phyloP scores from a whole-genome alignment of 2,329 filamentous ascomycete species.

The Celoporthe dispersa region DNA sequence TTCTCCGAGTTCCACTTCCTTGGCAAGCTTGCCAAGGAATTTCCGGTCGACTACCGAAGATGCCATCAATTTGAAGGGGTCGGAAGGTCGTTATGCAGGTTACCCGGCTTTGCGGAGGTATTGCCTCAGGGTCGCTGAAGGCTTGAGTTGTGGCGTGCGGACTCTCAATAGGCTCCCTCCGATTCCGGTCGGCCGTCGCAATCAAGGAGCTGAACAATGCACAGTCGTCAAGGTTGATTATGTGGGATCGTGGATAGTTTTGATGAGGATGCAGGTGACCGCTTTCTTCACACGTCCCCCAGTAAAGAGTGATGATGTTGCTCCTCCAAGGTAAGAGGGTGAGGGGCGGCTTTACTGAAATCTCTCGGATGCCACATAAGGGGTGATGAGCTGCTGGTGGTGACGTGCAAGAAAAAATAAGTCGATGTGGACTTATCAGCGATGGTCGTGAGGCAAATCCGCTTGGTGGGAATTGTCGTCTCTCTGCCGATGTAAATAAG shows the following conservation, averaged over 20 bases:
- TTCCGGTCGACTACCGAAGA: slow-evolving; percentile 98
- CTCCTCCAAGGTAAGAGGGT: slow-evolving; percentile 22
- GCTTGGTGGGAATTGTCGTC: not conserved
- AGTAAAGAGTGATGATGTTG: slow-evolving; percentile 9
- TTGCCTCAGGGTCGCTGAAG: not conserved
- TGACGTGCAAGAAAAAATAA: slow-evolving; percentile 11
- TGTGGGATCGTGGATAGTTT: not conserved
- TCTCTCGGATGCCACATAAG: slow-evolving; percentile 26
- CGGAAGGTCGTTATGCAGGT: slow-evolving; percentile 5
- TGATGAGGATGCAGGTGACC: not conserved
- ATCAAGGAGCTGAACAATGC: not conserved
- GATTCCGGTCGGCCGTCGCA: not conserved
- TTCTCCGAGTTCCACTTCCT: slow-evolving; percentile 77
- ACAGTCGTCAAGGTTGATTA: not conserved
- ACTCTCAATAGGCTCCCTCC: not conserved
- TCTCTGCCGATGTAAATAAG: not conserved
- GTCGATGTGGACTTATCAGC: not conserved
- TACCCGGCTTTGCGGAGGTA: not conserved
- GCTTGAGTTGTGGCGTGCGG: not conserved
- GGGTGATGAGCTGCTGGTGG: slow-evolving; percentile 21
- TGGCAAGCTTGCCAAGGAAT: slow-evolving; percentile 88
- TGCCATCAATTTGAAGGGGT: slow-evolving; percentile 67
- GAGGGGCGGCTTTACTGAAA: slow-evolving; percentile 11
- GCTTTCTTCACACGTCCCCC: slow-evolving; percentile 13
- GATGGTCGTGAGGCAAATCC: not conserved